Evolutionary conservation across 2,329 filamentous ascomycete genomes (phyloP), one percentile per base, ranked within the genome.

Genomic region (Colletotrichum graminicola): DNA sequence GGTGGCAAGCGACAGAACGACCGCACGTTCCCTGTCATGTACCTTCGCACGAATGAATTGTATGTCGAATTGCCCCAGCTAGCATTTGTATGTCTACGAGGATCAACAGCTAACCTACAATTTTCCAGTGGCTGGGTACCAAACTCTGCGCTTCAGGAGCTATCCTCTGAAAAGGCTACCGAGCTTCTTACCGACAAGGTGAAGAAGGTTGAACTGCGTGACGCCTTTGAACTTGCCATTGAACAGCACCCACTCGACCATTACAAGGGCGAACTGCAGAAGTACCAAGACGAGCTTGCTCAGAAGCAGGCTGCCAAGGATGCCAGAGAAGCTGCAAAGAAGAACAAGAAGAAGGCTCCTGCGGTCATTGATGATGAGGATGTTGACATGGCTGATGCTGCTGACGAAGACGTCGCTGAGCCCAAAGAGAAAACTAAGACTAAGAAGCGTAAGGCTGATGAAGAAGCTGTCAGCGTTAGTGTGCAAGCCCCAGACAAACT

Each of bases 41-140:
- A 97, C 80, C 85, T 98, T 62, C 87, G 90, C 74, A 97, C 95
- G 47, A 98, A 98, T 78, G 95, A 98, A 87, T 98, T 99, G 96
- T 99, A 84, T 90, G 95, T 90, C 18, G 14, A 34, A 52, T 36
- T 34, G 36, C 47, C 34, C 29, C 62, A n/a, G 36, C 43, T 32
- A 41, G 39, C 54, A 59, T 54, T 56, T 26, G n/a, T 34, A 51
- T 43, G 21, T 49, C 49, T 47, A 21, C 23, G 12, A 12, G 14
- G n/a, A 45, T 11, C 21, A 21, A 76, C 34, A 16, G 49, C 69
- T 68, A 36, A 72, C 56, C 14, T 11, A 21, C 14, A 11, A 47
- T 11, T 21, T 7, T 39, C 69, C 76, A 99, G 96, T 83, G 93
- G 93, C 47, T 99, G 95, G 95, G 93, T 95, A 75, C 88, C 91